Conservation (phyloP, 192 early-diverging fungal species). For the Globomyces pollinis-pini region DNA sequence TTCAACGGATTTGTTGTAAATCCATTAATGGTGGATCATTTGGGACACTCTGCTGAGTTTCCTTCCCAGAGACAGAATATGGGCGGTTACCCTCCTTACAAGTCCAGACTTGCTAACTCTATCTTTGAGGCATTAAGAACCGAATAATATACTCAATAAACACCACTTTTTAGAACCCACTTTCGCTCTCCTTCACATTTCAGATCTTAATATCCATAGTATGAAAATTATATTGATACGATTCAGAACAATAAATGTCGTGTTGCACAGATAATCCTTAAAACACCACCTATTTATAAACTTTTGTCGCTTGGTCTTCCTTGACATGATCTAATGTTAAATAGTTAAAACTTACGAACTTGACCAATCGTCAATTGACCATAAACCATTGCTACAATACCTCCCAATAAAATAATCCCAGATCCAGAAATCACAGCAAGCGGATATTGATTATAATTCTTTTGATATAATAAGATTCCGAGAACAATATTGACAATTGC, state of each 20-base stretch:
- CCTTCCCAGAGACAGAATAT: neutral
- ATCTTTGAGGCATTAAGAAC: neutral
- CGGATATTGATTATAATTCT: neutral
- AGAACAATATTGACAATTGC: constrained; percentile 1
- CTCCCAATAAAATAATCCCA: neutral
- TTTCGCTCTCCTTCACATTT: no score
- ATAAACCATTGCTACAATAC: neutral
- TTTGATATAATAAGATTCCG: neutral
- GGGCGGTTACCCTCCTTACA: neutral
- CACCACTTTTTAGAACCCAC: neutral
- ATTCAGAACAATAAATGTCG: no score
- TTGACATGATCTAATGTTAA: constrained; percentile 1
- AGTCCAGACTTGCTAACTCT: neutral
- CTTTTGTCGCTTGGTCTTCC: no score
- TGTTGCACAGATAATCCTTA: no score
- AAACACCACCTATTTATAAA: no score
- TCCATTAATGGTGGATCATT: neutral
- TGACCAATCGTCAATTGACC: constrained; percentile 4
- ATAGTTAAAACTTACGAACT: constrained; percentile 8
- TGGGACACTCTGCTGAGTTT: neutral
- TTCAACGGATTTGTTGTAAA: neutral
- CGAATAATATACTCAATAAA: neutral
- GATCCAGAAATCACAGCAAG: neutral
- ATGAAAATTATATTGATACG: no score
- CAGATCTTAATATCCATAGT: no score